These are phyloP conservation scores for Ogataea zsoltii DNA, from an alignment of 805 yeast species.

Conservation along the genomic window DNA sequence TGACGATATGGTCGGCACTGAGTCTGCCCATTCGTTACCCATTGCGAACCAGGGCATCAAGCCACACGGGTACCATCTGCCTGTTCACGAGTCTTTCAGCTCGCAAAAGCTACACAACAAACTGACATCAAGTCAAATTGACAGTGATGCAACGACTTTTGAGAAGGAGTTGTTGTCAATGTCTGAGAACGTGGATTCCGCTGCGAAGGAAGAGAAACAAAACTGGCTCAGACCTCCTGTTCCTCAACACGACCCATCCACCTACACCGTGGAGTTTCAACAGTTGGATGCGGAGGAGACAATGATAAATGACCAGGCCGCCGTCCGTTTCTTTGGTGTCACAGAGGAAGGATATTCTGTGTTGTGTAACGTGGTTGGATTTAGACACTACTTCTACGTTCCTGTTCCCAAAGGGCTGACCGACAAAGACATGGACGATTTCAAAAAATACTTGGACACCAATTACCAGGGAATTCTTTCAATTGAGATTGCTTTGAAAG, in stretches of 20 bases:
- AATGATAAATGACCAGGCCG: conserved; percentile 52
- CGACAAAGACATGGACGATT: conserved; percentile 49
- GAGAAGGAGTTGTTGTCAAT: conserved; percentile 52
- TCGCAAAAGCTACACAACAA: conserved; percentile 30
- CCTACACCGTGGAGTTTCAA: conserved; percentile 69
- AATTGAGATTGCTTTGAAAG: conserved; percentile 68
- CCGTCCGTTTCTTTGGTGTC: conserved; percentile 89
- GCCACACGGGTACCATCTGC: conserved; percentile 33
- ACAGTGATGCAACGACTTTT: conserved; percentile 46
- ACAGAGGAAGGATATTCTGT: conserved; percentile 87
- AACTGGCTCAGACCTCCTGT: conserved; percentile 55
- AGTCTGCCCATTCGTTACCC: conserved; percentile 33
- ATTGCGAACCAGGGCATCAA: conserved; percentile 32
- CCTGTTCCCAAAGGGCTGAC: conserved; percentile 84
- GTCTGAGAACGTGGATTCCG: conserved; percentile 33
- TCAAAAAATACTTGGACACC: conserved; percentile 47
- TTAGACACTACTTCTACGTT: conserved; percentile 85
- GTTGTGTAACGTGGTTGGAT: conserved; percentile 86
- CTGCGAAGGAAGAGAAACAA: conserved; percentile 28
- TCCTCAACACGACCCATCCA: conserved; percentile 51
- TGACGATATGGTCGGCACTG: conserved; percentile 26
- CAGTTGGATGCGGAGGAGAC: conserved; percentile 95
- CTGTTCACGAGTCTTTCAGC: conserved; percentile 28
- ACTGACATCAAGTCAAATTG: conserved; percentile 29
- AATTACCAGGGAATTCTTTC: conserved; percentile 59